Evolutionary conservation across 345 rosid genomes (phyloP).

Genomic region (Mangifera indica): DNA sequence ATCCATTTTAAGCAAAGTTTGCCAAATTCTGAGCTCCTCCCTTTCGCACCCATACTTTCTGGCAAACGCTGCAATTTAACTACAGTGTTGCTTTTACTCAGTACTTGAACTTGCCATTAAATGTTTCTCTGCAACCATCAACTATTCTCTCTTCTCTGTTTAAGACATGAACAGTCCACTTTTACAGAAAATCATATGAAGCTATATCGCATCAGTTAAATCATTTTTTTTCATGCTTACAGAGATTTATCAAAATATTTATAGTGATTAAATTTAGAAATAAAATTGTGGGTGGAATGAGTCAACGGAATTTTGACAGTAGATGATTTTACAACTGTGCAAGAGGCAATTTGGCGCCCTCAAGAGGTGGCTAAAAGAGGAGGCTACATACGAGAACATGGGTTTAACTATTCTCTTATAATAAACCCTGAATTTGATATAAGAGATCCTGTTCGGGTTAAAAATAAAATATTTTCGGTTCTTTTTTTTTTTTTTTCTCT

Average conservation of each 20-base stretch:
- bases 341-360: conserved; percentile 15
- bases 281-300: background rate
- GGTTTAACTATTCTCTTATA: too few species aligned
- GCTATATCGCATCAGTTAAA: background rate
- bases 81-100: background rate
- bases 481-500: conserved; percentile 10
- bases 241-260: too few species aligned
- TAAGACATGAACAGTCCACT: background rate
- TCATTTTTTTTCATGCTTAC: too few species aligned
- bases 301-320: conserved; percentile 11
- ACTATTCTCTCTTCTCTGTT: background rate
- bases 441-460: too few species aligned
- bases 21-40: background rate
- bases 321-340: background rate
- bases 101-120: background rate
- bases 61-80: conserved; percentile 2
- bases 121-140: too few species aligned
- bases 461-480: too few species aligned
- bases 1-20: background rate
- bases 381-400: too few species aligned
- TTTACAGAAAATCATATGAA: background rate
- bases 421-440: too few species aligned
- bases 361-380: too few species aligned
- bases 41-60: background rate
- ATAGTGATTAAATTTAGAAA: too few species aligned